phyloP scores from a whole-genome alignment of 306 rosid species.

The Phaseolus lunatus region DNA sequence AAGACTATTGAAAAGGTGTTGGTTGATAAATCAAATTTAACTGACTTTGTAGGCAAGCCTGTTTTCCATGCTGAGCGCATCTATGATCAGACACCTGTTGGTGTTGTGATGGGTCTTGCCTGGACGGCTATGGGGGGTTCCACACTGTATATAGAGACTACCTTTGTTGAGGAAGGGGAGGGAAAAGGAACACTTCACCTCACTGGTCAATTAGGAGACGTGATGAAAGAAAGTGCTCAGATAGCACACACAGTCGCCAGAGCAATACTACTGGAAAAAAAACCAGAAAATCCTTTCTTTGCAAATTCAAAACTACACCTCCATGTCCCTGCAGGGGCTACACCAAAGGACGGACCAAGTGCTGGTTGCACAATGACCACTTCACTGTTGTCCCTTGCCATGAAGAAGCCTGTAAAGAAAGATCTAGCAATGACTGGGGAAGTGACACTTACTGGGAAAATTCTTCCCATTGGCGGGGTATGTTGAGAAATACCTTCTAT shows the following conservation, averaged over 20 bases:
- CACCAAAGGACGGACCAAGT: slow-evolving; percentile 99
- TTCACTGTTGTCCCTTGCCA: slow-evolving; percentile 85
- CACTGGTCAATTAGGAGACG: slow-evolving; percentile 99
- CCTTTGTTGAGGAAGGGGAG: slow-evolving; percentile 81
- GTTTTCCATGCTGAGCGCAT: slow-evolving; percentile 98
- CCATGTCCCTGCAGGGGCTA: slow-evolving; percentile 97
- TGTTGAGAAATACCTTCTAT: slow-evolving; percentile 40
- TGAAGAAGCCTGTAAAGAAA: slow-evolving; percentile 87
- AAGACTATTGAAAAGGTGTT: slow-evolving; percentile 59
- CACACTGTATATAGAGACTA: slow-evolving; percentile 91
- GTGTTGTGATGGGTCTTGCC: slow-evolving; percentile 99
- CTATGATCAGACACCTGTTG: slow-evolving; percentile 81
- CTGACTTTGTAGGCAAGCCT: slow-evolving; percentile 93
- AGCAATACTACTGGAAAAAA: slow-evolving; percentile 63
- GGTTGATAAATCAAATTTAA: slow-evolving; percentile 66
- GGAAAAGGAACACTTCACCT: slow-evolving; percentile 79
- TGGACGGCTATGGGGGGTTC: slow-evolving; percentile 99
- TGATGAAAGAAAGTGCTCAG: slow-evolving; percentile 99
- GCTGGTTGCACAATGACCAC: slow-evolving; percentile 99
- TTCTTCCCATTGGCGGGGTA: slow-evolving; percentile 99
- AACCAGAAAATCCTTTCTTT: slow-evolving; percentile 73
- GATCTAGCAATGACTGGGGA: slow-evolving; percentile 99
- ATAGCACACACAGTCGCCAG: slow-evolving; percentile 96
- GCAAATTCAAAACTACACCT: slow-evolving; percentile 88
- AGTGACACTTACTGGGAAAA: slow-evolving; percentile 94